These are phyloP conservation scores for Peronospora destructor DNA, from an alignment of 352 stramenopile genomes.

Conservation along the genomic window DNA sequence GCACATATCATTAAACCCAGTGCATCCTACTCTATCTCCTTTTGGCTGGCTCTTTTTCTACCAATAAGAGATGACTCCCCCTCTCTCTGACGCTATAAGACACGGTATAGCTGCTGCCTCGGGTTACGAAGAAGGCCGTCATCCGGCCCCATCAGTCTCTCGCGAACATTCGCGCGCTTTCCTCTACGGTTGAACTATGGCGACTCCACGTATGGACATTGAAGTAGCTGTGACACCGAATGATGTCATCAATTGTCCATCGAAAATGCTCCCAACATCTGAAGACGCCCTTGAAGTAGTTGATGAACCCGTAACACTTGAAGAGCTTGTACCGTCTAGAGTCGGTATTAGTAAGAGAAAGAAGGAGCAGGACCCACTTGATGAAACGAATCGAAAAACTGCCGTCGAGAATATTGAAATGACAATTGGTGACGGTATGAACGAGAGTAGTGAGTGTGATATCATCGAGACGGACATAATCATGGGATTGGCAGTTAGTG, in stretches of 20 bases:
- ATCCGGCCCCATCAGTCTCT: too few species aligned
- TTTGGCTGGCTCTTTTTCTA: constrained; percentile 40
- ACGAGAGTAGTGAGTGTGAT: constrained; percentile 8
- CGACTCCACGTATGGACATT: constrained; percentile 20
- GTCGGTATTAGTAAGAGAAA: background rate
- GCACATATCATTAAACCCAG: constrained; percentile 2
- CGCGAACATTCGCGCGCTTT: background rate
- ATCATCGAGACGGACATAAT: constrained; percentile 5
- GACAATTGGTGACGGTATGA: constrained; percentile 10
- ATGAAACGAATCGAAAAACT: too few species aligned
- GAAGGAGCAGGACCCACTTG: background rate
- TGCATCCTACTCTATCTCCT: background rate
- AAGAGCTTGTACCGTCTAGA: constrained; percentile 18
- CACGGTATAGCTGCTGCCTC: constrained; percentile 25
- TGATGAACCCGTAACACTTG: constrained; percentile 24
- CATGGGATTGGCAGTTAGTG: constrained; percentile 21
- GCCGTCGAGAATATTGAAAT: constrained; percentile 3
- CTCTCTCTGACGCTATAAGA: constrained; percentile 7
- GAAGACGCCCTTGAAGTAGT: constrained; percentile 30
- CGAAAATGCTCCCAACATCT: constrained; percentile 18
- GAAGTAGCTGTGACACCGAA: constrained; percentile 14
- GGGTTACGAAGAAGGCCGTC: background rate
- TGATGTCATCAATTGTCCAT: constrained; percentile 15
- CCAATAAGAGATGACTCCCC: constrained; percentile 36
- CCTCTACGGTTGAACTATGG: background rate